Evolutionary conservation across 768 basidiomycete genomes (phyloP).

Genomic region (Galerina sulciceps): DNA sequence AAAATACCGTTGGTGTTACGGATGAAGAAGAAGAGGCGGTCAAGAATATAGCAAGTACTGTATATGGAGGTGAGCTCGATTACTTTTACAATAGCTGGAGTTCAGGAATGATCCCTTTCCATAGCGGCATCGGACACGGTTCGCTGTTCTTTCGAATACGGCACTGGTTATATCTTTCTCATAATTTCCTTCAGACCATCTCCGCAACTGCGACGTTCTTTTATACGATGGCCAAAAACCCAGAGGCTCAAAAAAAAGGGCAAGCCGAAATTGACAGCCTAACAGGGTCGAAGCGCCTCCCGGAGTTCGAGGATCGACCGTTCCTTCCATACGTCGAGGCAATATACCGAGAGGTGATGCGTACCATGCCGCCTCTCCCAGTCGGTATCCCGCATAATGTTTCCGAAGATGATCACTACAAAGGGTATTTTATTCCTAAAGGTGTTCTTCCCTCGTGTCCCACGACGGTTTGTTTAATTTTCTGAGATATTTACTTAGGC

Average conservation of each 20-base stretch:
- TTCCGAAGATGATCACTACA: constrained; percentile 29
- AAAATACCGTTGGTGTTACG: neutral
- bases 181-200: constrained; percentile 6
- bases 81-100: too few species aligned
- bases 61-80: neutral
- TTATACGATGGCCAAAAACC: constrained; percentile 32
- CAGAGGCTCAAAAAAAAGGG: constrained; percentile 34
- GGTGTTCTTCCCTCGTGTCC: neutral
- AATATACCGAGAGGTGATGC: constrained; percentile 20
- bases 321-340: constrained; percentile 30
- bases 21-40: constrained; percentile 12
- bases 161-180: too few species aligned
- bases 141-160: neutral
- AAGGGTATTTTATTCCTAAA: constrained; percentile 32
- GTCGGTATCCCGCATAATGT: constrained; percentile 22
- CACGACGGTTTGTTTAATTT: too few species aligned
- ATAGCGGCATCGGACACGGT: constrained; percentile 15
- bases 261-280: constrained; percentile 37
- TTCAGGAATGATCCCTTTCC: neutral
- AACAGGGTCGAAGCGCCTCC: constrained; percentile 31
- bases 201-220: constrained; percentile 23
- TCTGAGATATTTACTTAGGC: too few species aligned
- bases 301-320: constrained; percentile 26
- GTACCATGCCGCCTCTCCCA: constrained; percentile 17
- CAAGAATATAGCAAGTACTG: constrained; percentile 13